Conservation (phyloP, 345 rosid species). For the Dimocarpus longan region DNA sequence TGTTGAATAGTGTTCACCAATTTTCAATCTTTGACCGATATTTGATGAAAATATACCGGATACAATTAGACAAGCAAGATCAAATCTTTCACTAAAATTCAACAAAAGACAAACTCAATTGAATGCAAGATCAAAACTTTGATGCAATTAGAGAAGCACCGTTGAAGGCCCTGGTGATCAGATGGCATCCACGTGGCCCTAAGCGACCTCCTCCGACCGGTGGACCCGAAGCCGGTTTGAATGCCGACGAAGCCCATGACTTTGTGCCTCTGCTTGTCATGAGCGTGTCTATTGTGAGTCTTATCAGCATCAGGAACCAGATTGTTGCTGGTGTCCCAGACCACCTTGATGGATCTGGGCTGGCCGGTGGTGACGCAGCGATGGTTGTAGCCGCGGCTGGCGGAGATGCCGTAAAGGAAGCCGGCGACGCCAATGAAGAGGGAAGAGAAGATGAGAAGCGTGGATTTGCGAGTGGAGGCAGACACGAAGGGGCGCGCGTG, state of each 20-base stretch:
- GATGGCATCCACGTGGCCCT: slow-evolving; percentile 94
- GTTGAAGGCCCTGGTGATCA: slow-evolving; percentile 73
- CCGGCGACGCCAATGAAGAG: slow-evolving; percentile 66
- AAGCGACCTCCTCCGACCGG: slow-evolving; percentile 68
- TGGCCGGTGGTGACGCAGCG: slow-evolving; percentile 27
- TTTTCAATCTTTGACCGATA: too few species aligned
- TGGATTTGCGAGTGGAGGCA: slow-evolving; percentile 47
- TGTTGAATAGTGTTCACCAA: too few species aligned
- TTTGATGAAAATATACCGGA: too few species aligned
- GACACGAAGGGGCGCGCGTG: slow-evolving; percentile 44
- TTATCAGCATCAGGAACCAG: neutral
- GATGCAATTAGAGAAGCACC: slow-evolving; percentile 36
- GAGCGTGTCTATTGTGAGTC: neutral
- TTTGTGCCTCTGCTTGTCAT: slow-evolving; percentile 53
- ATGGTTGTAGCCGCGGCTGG: slow-evolving; percentile 17
- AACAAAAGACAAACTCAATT: neutral
- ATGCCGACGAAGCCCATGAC: slow-evolving; percentile 94
- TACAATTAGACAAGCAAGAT: too few species aligned
- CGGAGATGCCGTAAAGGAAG: slow-evolving; percentile 58
- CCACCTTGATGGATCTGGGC: slow-evolving; percentile 61
- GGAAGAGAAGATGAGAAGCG: slow-evolving; percentile 46
- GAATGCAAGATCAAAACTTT: neutral
- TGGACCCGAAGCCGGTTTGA: slow-evolving; percentile 77
- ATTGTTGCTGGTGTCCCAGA: slow-evolving; percentile 43
- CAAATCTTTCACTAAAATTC: neutral